phyloP scores from a whole-genome alignment of 352 stramenopile species.

The Nothophytophthora sp. region DNA sequence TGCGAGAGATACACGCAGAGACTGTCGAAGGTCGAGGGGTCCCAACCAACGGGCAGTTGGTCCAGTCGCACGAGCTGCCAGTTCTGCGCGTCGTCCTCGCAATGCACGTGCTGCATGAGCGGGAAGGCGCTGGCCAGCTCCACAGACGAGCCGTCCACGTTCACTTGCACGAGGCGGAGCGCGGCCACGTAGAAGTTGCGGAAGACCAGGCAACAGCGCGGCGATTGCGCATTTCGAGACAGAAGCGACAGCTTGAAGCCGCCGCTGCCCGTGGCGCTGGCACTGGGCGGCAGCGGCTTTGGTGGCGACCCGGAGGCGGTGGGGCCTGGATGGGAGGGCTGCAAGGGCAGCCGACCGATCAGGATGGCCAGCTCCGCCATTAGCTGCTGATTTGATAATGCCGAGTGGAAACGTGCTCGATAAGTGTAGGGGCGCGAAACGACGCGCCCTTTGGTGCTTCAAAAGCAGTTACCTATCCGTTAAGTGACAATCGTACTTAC shows the following conservation, averaged over 20 bases:
- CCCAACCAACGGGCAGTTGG: slow-evolving; percentile 35
- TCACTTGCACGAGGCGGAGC: slow-evolving; percentile 53
- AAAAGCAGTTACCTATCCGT: no score
- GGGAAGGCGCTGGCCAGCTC: slow-evolving; percentile 41
- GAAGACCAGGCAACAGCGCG: slow-evolving; percentile 44
- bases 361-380: slow-evolving; percentile 31
- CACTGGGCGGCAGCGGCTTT: slow-evolving; percentile 4
- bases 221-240: slow-evolving; percentile 6
- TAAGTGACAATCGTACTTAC: no score
- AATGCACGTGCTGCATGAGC: slow-evolving; percentile 63
- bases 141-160: slow-evolving; percentile 37
- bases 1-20: slow-evolving; percentile 63
- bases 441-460: slow-evolving; percentile 18
- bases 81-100: slow-evolving; percentile 70
- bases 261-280: slow-evolving; percentile 28
- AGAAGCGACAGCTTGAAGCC: slow-evolving; percentile 47
- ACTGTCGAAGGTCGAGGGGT: slow-evolving; percentile 37
- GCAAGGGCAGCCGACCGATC: slow-evolving; percentile 15
- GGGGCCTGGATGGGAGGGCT: no score
- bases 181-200: slow-evolving; percentile 71
- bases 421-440: no score
- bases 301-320: not conserved
- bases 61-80: slow-evolving; percentile 65
- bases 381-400: not conserved
- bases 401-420: slow-evolving; percentile 4